Evolutionary conservation across 345 rosid species (phyloP).

Genomic region (Brassica carinata): DNA sequence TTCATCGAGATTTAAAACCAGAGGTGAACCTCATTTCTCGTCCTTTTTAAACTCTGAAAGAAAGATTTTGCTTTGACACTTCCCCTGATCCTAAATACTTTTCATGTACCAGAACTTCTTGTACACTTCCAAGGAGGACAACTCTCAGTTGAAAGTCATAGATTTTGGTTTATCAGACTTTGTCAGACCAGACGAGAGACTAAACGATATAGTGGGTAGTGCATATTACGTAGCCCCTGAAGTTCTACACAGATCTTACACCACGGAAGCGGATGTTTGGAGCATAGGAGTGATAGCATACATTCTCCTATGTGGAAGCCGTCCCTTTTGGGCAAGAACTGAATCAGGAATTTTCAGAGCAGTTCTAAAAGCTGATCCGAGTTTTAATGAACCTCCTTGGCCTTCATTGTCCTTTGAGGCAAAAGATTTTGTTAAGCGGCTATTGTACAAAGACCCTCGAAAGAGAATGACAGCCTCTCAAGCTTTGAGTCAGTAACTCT

Average conservation of each 20-base stretch:
- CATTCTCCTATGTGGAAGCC: slow-evolving; percentile 92
- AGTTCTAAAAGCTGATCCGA: slow-evolving; percentile 88
- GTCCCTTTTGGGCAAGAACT: slow-evolving; percentile 98
- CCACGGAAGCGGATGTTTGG: slow-evolving; percentile 98
- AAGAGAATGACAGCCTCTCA: slow-evolving; percentile 94
- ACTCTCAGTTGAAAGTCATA: slow-evolving; percentile 84
- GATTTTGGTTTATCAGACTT: slow-evolving; percentile 97
- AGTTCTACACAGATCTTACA: slow-evolving; percentile 91
- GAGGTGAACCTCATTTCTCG: slow-evolving; percentile 58
- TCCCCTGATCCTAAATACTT: slow-evolving; percentile 22
- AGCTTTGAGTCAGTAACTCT: slow-evolving; percentile 70
- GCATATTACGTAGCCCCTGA: slow-evolving; percentile 98
- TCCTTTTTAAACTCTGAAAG: not conserved
- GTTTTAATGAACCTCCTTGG: slow-evolving; percentile 91
- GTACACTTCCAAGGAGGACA: slow-evolving; percentile 78
- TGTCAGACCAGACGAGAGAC: slow-evolving; percentile 96
- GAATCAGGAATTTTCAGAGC: slow-evolving; percentile 94
- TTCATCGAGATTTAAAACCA: slow-evolving; percentile 97
- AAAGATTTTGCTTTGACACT: slow-evolving; percentile 2
- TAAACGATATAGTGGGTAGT: slow-evolving; percentile 96
- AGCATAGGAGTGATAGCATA: slow-evolving; percentile 95
- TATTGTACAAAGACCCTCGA: slow-evolving; percentile 83
- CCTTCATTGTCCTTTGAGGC: slow-evolving; percentile 82
- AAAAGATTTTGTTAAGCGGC: slow-evolving; percentile 80
- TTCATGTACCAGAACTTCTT: slow-evolving; percentile 78